A percentile compares a stretch with the other conserved stretches of the same genome.
phyloP scores from a whole-genome alignment of 2,329 filamentous ascomycete species.

The Talaromyces piceae region DNA sequence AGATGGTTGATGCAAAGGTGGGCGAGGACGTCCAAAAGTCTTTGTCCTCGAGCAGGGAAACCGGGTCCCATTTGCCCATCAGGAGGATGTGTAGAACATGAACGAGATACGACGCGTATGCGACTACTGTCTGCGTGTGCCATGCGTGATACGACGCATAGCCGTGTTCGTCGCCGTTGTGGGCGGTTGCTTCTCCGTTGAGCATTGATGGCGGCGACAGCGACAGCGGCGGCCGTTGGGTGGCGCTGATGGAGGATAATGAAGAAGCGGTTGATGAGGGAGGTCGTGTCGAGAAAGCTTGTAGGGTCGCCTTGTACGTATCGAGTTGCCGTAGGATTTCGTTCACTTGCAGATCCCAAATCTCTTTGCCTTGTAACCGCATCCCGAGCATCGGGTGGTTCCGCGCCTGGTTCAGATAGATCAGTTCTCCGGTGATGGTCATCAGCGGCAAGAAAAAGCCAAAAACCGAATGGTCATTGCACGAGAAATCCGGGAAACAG shows the following conservation, averaged over 20 bases:
- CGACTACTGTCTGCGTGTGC: conserved; percentile 77
- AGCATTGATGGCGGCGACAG: conserved; percentile 49
- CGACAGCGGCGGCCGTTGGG: neutral
- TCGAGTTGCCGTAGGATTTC: conserved; percentile 77
- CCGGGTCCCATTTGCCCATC: conserved; percentile 93
- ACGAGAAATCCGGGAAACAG: conserved; percentile 73
- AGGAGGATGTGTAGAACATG: conserved; percentile 86
- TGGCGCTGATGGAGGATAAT: conserved; percentile 39
- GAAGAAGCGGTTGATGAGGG: conserved; percentile 45
- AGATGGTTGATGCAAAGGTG: conserved; percentile 77
- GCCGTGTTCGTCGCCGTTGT: conserved; percentile 18
- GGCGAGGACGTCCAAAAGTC: conserved; percentile 90
- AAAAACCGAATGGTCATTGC: conserved; percentile 80
- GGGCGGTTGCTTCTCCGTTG: conserved; percentile 66
- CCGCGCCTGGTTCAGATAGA: conserved; percentile 79
- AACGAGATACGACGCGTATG: conserved; percentile 87
- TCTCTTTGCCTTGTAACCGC: conserved; percentile 62
- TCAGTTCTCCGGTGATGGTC: conserved; percentile 86
- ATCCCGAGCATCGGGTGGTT: conserved; percentile 81
- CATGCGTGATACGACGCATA: conserved; percentile 28
- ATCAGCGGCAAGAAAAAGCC: conserved; percentile 91
- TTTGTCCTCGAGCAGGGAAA: conserved; percentile 85
- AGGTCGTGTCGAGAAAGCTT: conserved; percentile 34
- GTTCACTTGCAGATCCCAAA: conserved; percentile 71
- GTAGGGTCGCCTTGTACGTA: conserved; percentile 70